phyloP scores from a whole-genome alignment of 176 grass and related monocot species.

The Luzula sylvatica region DNA sequence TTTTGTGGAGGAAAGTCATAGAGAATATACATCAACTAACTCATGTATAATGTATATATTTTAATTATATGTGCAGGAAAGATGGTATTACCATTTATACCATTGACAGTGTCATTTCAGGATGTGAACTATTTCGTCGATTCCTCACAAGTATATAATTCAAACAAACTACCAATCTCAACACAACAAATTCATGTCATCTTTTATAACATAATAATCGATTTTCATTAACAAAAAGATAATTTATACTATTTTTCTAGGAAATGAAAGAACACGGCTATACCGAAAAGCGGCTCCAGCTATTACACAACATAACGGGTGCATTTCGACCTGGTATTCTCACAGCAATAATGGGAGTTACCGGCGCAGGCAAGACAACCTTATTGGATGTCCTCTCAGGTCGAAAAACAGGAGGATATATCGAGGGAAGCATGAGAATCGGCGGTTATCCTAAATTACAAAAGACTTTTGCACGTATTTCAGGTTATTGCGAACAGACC shows the following conservation, averaged over 20 bases:
- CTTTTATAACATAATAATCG: too few relatives aligned
- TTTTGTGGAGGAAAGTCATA: too few relatives aligned
- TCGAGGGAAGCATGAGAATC: conserved; percentile 58
- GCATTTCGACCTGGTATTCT: conserved; percentile 59
- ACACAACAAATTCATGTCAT: too few relatives aligned
- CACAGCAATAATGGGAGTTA: conserved; percentile 66
- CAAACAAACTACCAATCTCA: too few relatives aligned
- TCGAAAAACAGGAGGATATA: conserved; percentile 60
- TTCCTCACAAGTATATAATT: conserved; percentile 55
- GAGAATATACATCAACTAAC: too few relatives aligned
- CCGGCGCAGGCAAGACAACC: conserved; percentile 69
- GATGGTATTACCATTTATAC: conserved; percentile 73
- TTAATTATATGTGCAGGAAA: conserved; percentile 33
- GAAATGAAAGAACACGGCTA: conserved; percentile 69
- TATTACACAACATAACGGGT: conserved; percentile 53
- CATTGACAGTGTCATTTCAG: conserved; percentile 54
- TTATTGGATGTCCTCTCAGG: conserved; percentile 78
- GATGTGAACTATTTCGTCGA: conserved; percentile 82
- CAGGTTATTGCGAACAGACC: conserved; percentile 69
- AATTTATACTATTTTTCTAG: too few relatives aligned
- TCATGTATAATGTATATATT: too few relatives aligned
- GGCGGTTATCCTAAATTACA: conserved; percentile 63
- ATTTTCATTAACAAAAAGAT: too few relatives aligned
- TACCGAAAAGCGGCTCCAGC: conserved; percentile 43
- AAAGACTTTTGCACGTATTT: conserved; percentile 62